Conservation (phyloP, 306 rosid genomes). For the Cucurbita pepo region DNA sequence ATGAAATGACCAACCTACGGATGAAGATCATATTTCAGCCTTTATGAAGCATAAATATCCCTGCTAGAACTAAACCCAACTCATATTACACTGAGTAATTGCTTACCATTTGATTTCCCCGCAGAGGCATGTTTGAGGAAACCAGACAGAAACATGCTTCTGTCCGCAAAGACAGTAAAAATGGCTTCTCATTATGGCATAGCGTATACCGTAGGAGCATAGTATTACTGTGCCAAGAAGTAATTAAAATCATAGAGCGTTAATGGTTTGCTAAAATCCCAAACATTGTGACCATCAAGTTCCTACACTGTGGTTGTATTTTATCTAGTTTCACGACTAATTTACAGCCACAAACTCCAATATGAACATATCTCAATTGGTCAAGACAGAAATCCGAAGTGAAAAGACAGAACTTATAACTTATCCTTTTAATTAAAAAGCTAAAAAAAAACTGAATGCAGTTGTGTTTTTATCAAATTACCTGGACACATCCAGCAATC, state of each 20-base stretch:
- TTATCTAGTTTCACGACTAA: neutral
- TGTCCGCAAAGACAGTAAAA: neutral
- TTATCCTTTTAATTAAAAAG: no score
- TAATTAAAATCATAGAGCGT: neutral
- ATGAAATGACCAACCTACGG: conserved; percentile 6
- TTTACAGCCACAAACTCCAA: neutral
- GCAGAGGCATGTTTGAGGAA: neutral
- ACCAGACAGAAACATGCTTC: neutral
- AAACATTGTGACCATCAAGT: neutral
- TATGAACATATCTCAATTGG: neutral
- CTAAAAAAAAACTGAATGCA: neutral
- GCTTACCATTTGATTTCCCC: neutral
- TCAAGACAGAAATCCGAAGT: neutral
- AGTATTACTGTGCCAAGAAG: conserved; percentile 4
- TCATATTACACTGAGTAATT: neutral
- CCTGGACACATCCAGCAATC: conserved; percentile 67
- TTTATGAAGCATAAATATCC: neutral
- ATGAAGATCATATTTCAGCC: neutral
- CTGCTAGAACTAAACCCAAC: neutral
- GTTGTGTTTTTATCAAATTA: conserved; percentile 3
- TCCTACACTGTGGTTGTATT: neutral
- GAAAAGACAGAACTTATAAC: neutral
- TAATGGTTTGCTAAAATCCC: neutral
- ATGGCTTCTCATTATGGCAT: neutral
- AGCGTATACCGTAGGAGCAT: conserved; percentile 3